phyloP scores from a whole-genome alignment of 176 grass and related monocot species.

The Eleusine indica region DNA sequence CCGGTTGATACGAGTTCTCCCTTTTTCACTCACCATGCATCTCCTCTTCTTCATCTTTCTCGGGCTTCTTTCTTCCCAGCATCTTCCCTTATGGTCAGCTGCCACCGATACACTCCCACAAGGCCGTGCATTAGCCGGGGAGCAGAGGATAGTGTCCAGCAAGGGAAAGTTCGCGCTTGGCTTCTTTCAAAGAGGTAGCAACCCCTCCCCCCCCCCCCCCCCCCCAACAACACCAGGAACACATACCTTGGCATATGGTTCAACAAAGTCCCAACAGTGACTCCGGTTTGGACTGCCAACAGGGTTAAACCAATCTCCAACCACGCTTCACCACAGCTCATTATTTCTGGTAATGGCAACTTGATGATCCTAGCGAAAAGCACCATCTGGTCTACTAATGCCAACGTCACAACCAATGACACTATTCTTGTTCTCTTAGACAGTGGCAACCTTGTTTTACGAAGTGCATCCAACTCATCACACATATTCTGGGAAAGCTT shows the following conservation, averaged over 20 bases:
- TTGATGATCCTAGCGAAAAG: conserved; percentile 45
- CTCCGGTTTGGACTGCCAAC: conserved; percentile 51
- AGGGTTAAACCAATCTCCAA: conserved; percentile 33
- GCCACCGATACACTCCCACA: conserved; percentile 37
- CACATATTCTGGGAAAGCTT: conserved; percentile 63
- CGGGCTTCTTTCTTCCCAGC: conserved; percentile 19
- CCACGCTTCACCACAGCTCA: conserved; percentile 35
- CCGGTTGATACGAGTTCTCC: too few species aligned
- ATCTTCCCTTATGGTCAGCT: not conserved
- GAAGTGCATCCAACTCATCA: conserved; percentile 34
- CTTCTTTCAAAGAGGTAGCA: conserved; percentile 47
- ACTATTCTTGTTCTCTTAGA: conserved; percentile 34
- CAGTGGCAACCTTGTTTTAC: conserved; percentile 55
- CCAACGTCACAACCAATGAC: conserved; percentile 12
- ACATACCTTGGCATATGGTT: conserved; percentile 30
- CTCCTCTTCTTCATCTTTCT: not conserved
- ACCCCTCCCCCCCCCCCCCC: not conserved
- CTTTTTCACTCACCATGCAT: conserved; percentile 11
- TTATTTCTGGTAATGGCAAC: conserved; percentile 43
- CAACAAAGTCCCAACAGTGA: too few species aligned
- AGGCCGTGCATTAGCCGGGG: conserved; percentile 16
- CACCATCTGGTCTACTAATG: conserved; percentile 50
- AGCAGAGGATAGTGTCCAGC: conserved; percentile 32
- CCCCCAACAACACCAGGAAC: not conserved
- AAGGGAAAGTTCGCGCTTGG: conserved; percentile 60